Evolutionary conservation across 2,329 filamentous ascomycete species (phyloP).

Genomic region (Penicillium paneum): DNA sequence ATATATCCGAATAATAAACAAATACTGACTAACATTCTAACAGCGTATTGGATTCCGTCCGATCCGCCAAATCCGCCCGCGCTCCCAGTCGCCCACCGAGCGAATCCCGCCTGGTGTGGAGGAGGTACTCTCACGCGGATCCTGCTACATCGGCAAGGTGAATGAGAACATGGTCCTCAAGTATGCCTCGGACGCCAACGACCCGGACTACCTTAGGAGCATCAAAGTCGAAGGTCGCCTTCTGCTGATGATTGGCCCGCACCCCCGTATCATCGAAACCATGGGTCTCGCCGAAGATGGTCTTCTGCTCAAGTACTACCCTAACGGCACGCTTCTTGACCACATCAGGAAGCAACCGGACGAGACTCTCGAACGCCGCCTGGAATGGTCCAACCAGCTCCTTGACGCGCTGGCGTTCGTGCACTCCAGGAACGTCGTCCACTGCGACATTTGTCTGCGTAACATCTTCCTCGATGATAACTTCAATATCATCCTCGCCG

Average conservation of each 20-base stretch:
- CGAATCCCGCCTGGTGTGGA: conserved; percentile 13
- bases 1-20: neutral
- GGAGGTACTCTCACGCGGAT: conserved; percentile 12
- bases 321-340: conserved; percentile 10
- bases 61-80: neutral
- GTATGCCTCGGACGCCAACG: conserved; percentile 8
- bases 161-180: conserved; percentile 14
- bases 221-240: conserved; percentile 12
- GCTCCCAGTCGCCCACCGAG: neutral
- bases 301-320: conserved; percentile 13
- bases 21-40: neutral
- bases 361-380: conserved; percentile 1
- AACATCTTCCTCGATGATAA: conserved; percentile 13
- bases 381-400: conserved; percentile 21
- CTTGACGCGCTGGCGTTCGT: conserved; percentile 17
- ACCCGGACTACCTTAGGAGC: neutral
- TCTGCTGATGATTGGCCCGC: conserved; percentile 8
- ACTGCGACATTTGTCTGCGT: conserved; percentile 1
- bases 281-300: conserved; percentile 11
- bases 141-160: conserved; percentile 7
- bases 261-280: conserved; percentile 11
- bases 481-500: conserved; percentile 11
- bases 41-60: neutral
- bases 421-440: conserved; percentile 10
- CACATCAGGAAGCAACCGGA: conserved; percentile 2